Conservation (phyloP, 345 rosid genomes). For the Gossypium mustelinum region DNA sequence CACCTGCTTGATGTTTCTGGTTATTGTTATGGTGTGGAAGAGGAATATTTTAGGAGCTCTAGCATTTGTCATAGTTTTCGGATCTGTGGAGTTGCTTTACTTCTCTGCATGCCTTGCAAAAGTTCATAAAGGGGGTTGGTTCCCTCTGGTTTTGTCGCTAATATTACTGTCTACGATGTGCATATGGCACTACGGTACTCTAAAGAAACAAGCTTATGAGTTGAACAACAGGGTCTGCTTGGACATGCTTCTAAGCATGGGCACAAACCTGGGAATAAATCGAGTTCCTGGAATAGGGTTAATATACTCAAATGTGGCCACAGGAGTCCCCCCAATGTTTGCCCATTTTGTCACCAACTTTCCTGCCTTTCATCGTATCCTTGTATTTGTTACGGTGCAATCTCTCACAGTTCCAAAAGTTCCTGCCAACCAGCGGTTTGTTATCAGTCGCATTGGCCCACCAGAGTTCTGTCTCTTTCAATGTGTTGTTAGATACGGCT, state of each 20-base stretch:
- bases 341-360: conserved; percentile 34
- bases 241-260: conserved; percentile 21
- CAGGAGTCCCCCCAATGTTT: conserved; percentile 35
- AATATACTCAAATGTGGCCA: conserved; percentile 24
- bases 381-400: conserved; percentile 28
- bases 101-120: conserved; percentile 28
- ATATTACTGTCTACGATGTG: conserved; percentile 22
- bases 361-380: conserved; percentile 31
- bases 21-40: conserved; percentile 27
- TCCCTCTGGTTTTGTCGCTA: conserved; percentile 25
- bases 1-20: conserved; percentile 31
- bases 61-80: conserved; percentile 25
- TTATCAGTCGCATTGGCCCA: conserved; percentile 24
- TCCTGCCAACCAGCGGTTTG: conserved; percentile 16
- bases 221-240: conserved; percentile 24
- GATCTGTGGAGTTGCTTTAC: conserved; percentile 28
- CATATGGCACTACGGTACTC: conserved; percentile 35
- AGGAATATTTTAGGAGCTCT: conserved; percentile 16
- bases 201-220: conserved; percentile 26
- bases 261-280: conserved; percentile 26
- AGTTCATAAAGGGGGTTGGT: conserved; percentile 29
- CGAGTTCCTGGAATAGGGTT: conserved; percentile 37
- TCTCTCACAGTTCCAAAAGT: conserved; percentile 32
- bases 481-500: conserved; percentile 32
- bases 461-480: conserved; percentile 25